Evolutionary conservation across 805 yeast genomes (phyloP).

Genomic region (Ogataea philodendri): DNA sequence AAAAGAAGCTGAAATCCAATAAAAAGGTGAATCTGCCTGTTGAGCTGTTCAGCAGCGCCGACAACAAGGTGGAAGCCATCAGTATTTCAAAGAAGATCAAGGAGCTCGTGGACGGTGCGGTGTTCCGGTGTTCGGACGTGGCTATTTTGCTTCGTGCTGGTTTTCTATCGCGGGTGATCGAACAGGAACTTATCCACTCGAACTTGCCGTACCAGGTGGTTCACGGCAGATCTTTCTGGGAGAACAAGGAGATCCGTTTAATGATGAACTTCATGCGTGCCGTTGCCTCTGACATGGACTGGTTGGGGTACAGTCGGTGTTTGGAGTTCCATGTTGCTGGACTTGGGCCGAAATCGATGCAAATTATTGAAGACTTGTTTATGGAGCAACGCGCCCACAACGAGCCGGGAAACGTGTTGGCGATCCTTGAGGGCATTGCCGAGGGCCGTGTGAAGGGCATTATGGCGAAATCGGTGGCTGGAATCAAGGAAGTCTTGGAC

Average conservation of each 20-base stretch:
- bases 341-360: constrained; percentile 53
- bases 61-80: constrained; percentile 54
- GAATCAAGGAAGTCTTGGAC: constrained; percentile 31
- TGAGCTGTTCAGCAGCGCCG: constrained; percentile 39
- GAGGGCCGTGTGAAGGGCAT: constrained; percentile 17
- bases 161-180: constrained; percentile 59
- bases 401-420: constrained; percentile 12
- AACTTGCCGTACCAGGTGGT: constrained; percentile 65
- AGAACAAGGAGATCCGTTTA: constrained; percentile 60
- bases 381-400: constrained; percentile 7
- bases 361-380: constrained; percentile 20
- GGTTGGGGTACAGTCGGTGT: constrained; percentile 55
- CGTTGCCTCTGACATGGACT: constrained; percentile 56
- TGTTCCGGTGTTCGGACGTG: constrained; percentile 58
- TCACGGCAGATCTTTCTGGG: constrained; percentile 81
- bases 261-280: constrained; percentile 66
- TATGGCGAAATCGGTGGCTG: constrained; percentile 20
- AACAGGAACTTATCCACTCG: constrained; percentile 53
- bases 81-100: constrained; percentile 55
- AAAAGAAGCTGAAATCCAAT: constrained; percentile 48
- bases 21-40: constrained; percentile 44
- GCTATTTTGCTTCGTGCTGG: constrained; percentile 71
- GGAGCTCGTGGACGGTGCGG: constrained; percentile 45
- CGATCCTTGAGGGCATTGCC: constrained; percentile 15
- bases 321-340: constrained; percentile 64